Percentiles rank a stretch among this genome's conserved stretches.
Conservation (phyloP, 495 filamentous ascomycete species). For the Hypoxylon cercidicola region DNA sequence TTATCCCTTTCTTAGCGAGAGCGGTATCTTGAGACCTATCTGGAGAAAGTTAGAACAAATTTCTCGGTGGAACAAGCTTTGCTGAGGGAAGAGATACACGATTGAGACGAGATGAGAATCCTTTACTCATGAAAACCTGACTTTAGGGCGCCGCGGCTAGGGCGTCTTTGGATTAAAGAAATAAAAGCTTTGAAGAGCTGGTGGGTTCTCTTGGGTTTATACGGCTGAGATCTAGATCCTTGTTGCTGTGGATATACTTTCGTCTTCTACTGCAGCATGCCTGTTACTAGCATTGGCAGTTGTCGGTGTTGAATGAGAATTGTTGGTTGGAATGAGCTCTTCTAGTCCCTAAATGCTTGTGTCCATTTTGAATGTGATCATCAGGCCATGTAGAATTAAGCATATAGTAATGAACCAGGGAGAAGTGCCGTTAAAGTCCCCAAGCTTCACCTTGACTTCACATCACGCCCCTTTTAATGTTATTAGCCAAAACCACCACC, state of each 20-base stretch:
- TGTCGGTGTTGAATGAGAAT: constrained; percentile 30
- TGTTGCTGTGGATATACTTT: constrained; percentile 19
- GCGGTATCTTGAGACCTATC: background rate
- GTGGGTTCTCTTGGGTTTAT: constrained; percentile 16
- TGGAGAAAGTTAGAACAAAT: constrained; percentile 5
- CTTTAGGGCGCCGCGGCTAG: constrained; percentile 25
- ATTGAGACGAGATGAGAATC: constrained; percentile 41
- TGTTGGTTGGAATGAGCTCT: constrained; percentile 6
- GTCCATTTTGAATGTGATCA: no score
- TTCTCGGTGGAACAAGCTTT: constrained; percentile 16
- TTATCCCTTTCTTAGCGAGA: constrained; percentile 11
- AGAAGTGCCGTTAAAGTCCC: no score
- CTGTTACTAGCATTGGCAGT: constrained; percentile 8
- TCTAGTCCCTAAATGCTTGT: no score
- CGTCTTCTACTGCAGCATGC: constrained; percentile 30
- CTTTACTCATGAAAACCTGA: constrained; percentile 29
- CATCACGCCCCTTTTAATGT: no score
- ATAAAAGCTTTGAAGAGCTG: constrained; percentile 13
- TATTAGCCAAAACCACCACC: no score
- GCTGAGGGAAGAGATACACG: constrained; percentile 28
- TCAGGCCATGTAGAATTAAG: no score
- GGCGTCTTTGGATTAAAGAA: constrained; percentile 30
- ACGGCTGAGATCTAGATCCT: constrained; percentile 24
- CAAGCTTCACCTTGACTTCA: no score
- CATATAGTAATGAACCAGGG: no score